Evolutionary conservation across 495 filamentous ascomycete species (phyloP).

Genomic region (Friedmanniomyces endolithicus): DNA sequence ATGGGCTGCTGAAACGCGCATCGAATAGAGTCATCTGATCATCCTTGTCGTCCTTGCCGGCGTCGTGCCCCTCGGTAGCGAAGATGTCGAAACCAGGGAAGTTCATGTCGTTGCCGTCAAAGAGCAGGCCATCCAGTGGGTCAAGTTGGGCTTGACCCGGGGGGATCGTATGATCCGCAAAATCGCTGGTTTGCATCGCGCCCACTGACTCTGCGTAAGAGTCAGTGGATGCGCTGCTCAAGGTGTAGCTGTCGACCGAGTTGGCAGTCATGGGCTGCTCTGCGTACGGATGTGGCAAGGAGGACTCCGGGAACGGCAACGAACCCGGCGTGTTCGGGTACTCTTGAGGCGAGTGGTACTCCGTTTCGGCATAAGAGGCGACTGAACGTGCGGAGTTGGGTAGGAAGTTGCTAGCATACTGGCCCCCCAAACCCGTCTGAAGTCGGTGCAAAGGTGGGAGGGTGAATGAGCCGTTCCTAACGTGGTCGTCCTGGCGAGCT

Average conservation of each 20-base stretch:
- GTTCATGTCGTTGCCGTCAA: not conserved
- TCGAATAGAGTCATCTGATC: constrained; percentile 7
- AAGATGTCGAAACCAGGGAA: constrained; percentile 1
- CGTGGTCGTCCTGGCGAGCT: not conserved
- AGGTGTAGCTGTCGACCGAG: not conserved
- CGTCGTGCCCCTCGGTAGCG: not conserved
- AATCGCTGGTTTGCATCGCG: not conserved
- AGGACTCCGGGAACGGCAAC: not conserved
- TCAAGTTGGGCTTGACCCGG: not conserved
- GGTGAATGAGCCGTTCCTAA: constrained; percentile 7
- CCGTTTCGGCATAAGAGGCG: constrained; percentile 35
- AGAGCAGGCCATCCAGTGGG: constrained; percentile 5
- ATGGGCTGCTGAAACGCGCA: constrained; percentile 12
- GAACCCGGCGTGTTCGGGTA: constrained; percentile 29
- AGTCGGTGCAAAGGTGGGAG: constrained; percentile 31
- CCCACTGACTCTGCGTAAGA: not conserved
- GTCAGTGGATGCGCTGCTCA: not conserved
- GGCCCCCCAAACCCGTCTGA: constrained; percentile 29
- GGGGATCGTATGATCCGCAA: not conserved
- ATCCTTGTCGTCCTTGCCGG: constrained; percentile 3
- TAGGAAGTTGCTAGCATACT: constrained; percentile 29
- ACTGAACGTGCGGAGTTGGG: constrained; percentile 35
- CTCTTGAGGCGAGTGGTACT: constrained; percentile 35
- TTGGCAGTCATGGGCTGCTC: not conserved
- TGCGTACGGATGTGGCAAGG: not conserved